Percentiles rank a stretch among this genome's conserved stretches.
Conservation (phyloP, 495 filamentous ascomycete genomes). For the Coniosporium apollinis region DNA sequence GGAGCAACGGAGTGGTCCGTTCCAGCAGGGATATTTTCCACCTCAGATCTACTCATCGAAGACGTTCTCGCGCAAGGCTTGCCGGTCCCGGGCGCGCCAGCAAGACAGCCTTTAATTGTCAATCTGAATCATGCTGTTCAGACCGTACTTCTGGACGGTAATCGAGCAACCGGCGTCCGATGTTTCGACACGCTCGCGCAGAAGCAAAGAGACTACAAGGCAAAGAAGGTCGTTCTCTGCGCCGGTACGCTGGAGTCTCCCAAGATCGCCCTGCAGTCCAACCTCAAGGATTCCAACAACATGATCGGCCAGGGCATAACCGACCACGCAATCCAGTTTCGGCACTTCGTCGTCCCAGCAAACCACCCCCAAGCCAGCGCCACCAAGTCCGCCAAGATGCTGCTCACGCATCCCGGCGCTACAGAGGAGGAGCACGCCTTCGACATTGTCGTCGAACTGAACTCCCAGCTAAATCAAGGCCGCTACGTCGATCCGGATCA, state of each 20-base stretch:
- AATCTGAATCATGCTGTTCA: not conserved
- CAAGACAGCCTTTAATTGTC: not conserved
- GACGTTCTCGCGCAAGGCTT: too few relatives aligned
- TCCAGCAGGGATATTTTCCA: too few relatives aligned
- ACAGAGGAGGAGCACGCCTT: not conserved
- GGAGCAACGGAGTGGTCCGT: too few relatives aligned
- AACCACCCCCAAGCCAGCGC: not conserved
- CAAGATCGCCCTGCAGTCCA: slow-evolving; percentile 1
- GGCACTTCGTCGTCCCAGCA: not conserved
- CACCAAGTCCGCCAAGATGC: not conserved
- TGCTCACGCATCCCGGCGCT: not conserved
- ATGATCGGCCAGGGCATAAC: not conserved
- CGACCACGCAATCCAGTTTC: slow-evolving; percentile 1
- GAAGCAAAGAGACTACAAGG: not conserved
- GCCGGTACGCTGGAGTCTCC: not conserved
- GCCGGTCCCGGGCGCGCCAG: too few relatives aligned
- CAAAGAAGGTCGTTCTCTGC: not conserved
- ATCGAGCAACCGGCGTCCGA: not conserved
- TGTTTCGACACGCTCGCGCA: not conserved
- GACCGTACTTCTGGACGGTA: not conserved
- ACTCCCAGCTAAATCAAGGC: slow-evolving; percentile 1
- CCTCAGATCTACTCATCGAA: too few relatives aligned
- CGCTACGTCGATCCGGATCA: not conserved
- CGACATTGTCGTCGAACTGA: slow-evolving; percentile 1
- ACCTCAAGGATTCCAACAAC: not conserved